Base-by-base conservation (phyloP, 768 basidiomycete genomes). In the Mycena venus region DNA sequence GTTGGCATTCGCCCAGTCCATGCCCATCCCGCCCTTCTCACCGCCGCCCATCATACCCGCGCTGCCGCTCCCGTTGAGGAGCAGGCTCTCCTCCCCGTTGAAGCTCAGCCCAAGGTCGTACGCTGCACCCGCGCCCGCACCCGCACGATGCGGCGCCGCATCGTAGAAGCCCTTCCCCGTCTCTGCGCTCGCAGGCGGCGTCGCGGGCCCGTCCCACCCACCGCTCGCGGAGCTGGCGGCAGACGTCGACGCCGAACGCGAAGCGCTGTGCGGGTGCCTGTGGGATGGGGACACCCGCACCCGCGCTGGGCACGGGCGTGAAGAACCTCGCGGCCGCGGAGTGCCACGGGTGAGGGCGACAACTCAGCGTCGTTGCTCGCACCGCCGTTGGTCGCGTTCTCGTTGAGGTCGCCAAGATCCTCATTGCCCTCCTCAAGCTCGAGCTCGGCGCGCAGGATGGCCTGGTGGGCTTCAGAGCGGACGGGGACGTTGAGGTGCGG, bases 401-500 rank as follows among this genome's bases (percentile, higher is more conserved):
- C 32, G 5, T n/a, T n/a, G n/a, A 17, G 42, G 14, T 12, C 17
- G 36, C 34, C 47, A 19, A 25, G 59, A 17, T 64, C 72, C 4
- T 49, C 72, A 21, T 44, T 51, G 21, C 36, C 56, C 38, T 47
- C 55, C 11, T 58, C 53, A 25, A 31, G 32, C 2, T 32, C 40
- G 27, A 70, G 21, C 49, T 74, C 68, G 61, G 51, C 73, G 73
- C 68, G 68, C 21, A 74, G 68, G 25, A 74, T 62, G 21, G 63
- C 44, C n/a, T 61, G 62, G 66, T 74, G 65, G 19, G 60, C 67
- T 12, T 74, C 67, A 60, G 65, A 25, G 62, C 73, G 73, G 10
- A 34, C 8, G 53, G 69, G 74, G 38, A 70, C n/a, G 3, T 67
- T 70, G 64, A 75, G 69, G 21, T 29, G 25, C 17, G 64, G 70